Conservation (phyloP, 345 rosid species). For the Euclidium syriacum region DNA sequence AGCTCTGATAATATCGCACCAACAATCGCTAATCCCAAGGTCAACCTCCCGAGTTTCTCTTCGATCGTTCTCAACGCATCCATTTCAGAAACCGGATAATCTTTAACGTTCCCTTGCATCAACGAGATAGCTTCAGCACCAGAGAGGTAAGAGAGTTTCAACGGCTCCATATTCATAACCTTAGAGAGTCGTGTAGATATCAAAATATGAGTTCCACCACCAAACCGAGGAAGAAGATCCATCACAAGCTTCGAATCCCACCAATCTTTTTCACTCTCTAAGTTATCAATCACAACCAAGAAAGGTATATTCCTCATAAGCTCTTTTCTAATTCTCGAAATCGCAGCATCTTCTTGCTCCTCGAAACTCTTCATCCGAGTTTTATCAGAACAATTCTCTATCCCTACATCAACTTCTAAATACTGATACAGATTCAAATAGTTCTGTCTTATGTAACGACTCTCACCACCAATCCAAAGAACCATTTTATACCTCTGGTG, state of each 20-base stretch:
- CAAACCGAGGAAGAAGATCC: slow-evolving; percentile 98
- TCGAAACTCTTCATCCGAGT: slow-evolving; percentile 67
- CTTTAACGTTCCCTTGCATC: slow-evolving; percentile 72
- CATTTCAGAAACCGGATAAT: slow-evolving; percentile 57
- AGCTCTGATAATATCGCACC: slow-evolving; percentile 87
- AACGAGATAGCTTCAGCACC: slow-evolving; percentile 78
- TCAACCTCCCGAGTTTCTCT: slow-evolving; percentile 78
- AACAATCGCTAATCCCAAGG: slow-evolving; percentile 70
- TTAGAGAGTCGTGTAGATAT: slow-evolving; percentile 69
- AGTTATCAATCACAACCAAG: slow-evolving; percentile 80
- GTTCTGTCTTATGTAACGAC: slow-evolving; percentile 80
- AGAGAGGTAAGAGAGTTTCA: slow-evolving; percentile 73
- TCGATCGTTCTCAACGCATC: slow-evolving; percentile 72
- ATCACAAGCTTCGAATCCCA: slow-evolving; percentile 86
- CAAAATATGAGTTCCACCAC: slow-evolving; percentile 85
- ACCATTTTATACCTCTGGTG: slow-evolving; percentile 95
- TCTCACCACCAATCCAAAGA: slow-evolving; percentile 92
- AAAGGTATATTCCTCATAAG: slow-evolving; percentile 88
- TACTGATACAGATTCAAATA: slow-evolving; percentile 73
- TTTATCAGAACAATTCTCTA: slow-evolving; percentile 54
- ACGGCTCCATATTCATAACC: slow-evolving; percentile 83
- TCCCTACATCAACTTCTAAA: slow-evolving; percentile 79
- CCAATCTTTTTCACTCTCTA: slow-evolving; percentile 97
- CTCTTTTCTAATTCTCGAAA: slow-evolving; percentile 69
- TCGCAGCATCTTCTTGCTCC: slow-evolving; percentile 87